phyloP scores from a whole-genome alignment of 2,329 filamentous ascomycete species.

The Alternaria sp. region DNA sequence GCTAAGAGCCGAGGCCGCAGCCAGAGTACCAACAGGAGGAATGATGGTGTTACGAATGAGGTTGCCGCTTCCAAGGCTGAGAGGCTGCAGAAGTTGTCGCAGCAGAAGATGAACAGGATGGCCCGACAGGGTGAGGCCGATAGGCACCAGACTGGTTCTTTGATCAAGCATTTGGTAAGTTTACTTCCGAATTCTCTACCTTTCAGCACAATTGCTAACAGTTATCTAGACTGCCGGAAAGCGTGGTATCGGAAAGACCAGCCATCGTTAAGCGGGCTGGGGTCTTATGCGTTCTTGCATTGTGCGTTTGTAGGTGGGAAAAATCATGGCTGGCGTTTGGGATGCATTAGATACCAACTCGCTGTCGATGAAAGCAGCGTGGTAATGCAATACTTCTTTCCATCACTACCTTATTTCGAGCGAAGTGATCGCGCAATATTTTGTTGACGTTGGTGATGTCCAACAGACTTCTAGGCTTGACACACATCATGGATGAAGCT shows the following conservation, averaged over 20 bases:
- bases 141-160: constrained; percentile 79
- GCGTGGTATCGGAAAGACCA: constrained; percentile 89
- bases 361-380: constrained; percentile 20
- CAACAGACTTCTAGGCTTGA: not conserved
- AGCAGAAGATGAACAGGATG: constrained; percentile 99
- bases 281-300: constrained; percentile 17
- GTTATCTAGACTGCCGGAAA: constrained; percentile 77
- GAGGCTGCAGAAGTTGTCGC: constrained; percentile 82
- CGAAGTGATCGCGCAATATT: not conserved
- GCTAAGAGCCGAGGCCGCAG: constrained; percentile 75
- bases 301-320: constrained; percentile 20
- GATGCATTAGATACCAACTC: constrained; percentile 42
- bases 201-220: constrained; percentile 18
- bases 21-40: constrained; percentile 71
- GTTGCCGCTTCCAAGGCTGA: constrained; percentile 77
- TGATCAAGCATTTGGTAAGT: constrained; percentile 91
- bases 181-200: constrained; percentile 7
- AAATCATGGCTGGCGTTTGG: constrained; percentile 39
- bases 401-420: not conserved
- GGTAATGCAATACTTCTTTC: constrained; percentile 25
- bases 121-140: constrained; percentile 96
- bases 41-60: constrained; percentile 77
- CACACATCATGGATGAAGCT: not conserved
- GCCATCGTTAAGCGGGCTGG: constrained; percentile 55
- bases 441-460: not conserved